Percentiles rank a stretch among this genome's conserved stretches.
Evolutionary conservation across 1,284 basidiomycete genomes (phyloP).

Genomic region (Salmacisia buchloeana): DNA sequence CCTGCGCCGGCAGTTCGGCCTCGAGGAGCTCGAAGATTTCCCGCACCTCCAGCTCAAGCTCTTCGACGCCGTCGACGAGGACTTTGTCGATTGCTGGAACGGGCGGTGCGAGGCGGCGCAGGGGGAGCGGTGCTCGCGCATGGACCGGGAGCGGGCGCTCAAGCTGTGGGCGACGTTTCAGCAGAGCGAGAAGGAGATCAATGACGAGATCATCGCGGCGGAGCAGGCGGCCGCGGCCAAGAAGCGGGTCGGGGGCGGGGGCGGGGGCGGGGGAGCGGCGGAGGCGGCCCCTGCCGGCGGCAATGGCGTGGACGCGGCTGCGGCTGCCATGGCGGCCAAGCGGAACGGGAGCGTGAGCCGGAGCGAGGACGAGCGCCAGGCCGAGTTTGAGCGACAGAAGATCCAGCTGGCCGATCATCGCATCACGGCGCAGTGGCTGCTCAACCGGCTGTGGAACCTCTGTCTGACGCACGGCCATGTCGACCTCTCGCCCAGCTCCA

Average conservation of each 20-base stretch:
- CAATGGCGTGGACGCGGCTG: background rate
- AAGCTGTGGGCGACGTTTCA: conserved; percentile 3
- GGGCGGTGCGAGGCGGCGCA: background rate
- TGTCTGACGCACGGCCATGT: conserved; percentile 27
- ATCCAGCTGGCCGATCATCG: conserved; percentile 37
- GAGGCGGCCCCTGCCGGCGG: background rate
- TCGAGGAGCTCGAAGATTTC: conserved; percentile 33
- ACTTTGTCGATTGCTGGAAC: conserved; percentile 45
- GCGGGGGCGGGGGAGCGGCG: background rate
- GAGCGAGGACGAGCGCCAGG: conserved; percentile 7
- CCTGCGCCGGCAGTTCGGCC: conserved; percentile 26
- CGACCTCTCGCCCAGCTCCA: background rate
- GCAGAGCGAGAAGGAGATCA: conserved; percentile 8
- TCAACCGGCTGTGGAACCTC: conserved; percentile 36
- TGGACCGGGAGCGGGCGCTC: background rate
- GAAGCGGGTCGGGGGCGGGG: background rate
- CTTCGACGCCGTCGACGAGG: conserved; percentile 35
- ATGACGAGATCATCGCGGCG: background rate
- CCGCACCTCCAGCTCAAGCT: conserved; percentile 25
- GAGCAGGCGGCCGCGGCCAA: background rate
- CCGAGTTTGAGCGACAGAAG: conserved; percentile 8
- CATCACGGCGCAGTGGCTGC: conserved; percentile 37
- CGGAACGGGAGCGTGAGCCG: background rate
- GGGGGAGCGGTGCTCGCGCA: background rate
- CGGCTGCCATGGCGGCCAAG: background rate